Percentiles rank a stretch among this genome's conserved stretches.
Evolutionary conservation across 208 protist genomes (phyloP).

Genomic region (Angomonas deanei): DNA sequence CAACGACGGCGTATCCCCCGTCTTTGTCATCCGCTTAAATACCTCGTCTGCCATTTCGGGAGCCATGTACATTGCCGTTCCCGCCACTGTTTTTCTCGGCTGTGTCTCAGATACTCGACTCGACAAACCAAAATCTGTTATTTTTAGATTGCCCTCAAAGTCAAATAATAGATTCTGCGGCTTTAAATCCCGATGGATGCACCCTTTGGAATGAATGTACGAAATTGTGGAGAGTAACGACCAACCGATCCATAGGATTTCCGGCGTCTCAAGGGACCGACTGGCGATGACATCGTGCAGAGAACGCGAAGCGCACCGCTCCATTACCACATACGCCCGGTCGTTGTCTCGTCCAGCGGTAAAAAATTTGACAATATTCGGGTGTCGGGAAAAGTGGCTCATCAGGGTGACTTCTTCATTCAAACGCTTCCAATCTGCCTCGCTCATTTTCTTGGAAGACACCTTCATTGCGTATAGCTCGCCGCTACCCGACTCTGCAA

Average conservation of each 20-base stretch:
- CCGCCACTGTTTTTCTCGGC: slow-evolving; percentile 83
- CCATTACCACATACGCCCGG: slow-evolving; percentile 83
- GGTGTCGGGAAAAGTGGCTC: slow-evolving; percentile 81
- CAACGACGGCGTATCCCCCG: slow-evolving; percentile 31
- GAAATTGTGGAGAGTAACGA: slow-evolving; percentile 75
- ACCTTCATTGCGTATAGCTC: slow-evolving; percentile 81
- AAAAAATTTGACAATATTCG: slow-evolving; percentile 83
- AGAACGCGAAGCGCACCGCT: slow-evolving; percentile 65
- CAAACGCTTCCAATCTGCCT: slow-evolving; percentile 77
- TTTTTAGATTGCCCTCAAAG: slow-evolving; percentile 82
- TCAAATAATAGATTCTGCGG: slow-evolving; percentile 91
- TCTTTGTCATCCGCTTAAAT: slow-evolving; percentile 73
- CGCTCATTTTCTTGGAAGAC: slow-evolving; percentile 77
- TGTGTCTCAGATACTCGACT: slow-evolving; percentile 71
- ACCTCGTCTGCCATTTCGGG: slow-evolving; percentile 85
- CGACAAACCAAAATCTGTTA: slow-evolving; percentile 90
- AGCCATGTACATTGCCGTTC: slow-evolving; percentile 90
- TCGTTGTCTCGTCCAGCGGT: slow-evolving; percentile 66
- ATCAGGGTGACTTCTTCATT: slow-evolving; percentile 81
- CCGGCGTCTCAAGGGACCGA: slow-evolving; percentile 43
- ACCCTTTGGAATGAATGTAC: slow-evolving; percentile 82
- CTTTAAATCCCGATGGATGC: slow-evolving; percentile 89
- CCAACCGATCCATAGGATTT: slow-evolving; percentile 86
- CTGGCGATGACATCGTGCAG: slow-evolving; percentile 76
- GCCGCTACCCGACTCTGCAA: slow-evolving; percentile 59